Conservation (phyloP, 257 asterid species). For the Henckelia pumila region DNA sequence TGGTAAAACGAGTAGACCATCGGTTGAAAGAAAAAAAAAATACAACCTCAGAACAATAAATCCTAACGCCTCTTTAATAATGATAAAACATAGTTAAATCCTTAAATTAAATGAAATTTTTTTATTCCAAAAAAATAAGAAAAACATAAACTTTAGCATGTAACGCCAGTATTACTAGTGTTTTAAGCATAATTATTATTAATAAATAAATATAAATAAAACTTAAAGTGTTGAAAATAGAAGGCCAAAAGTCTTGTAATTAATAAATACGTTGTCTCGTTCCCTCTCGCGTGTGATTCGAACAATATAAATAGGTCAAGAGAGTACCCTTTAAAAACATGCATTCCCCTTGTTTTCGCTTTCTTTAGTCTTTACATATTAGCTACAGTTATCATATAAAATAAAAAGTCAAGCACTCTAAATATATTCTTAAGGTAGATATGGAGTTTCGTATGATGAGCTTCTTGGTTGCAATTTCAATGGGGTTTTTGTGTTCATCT, state of each 20-base stretch:
- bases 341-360: background rate
- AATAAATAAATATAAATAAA: too few species aligned
- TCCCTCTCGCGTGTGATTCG: background rate
- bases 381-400: too few species aligned
- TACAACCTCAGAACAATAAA: background rate
- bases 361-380: background rate
- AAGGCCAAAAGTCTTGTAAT: background rate
- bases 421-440: background rate
- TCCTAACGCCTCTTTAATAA: too few species aligned
- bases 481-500: constrained; percentile 26
- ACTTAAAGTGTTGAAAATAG: background rate
- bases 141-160: too few species aligned
- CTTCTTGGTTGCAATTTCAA: constrained; percentile 25
- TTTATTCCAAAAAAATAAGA: too few species aligned
- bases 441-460: constrained; percentile 19
- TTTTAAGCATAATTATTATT: too few species aligned
- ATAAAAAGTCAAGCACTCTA: background rate
- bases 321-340: background rate
- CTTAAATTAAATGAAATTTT: too few species aligned
- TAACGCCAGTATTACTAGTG: too few species aligned
- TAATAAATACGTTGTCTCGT: too few species aligned
- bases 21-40: too few species aligned
- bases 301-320: too few species aligned
- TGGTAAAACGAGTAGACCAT: background rate
- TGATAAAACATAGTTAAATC: too few species aligned